These are phyloP conservation scores for Thelephora terrestris DNA, from an alignment of 1,284 basidiomycete species.

Conservation along the genomic window DNA sequence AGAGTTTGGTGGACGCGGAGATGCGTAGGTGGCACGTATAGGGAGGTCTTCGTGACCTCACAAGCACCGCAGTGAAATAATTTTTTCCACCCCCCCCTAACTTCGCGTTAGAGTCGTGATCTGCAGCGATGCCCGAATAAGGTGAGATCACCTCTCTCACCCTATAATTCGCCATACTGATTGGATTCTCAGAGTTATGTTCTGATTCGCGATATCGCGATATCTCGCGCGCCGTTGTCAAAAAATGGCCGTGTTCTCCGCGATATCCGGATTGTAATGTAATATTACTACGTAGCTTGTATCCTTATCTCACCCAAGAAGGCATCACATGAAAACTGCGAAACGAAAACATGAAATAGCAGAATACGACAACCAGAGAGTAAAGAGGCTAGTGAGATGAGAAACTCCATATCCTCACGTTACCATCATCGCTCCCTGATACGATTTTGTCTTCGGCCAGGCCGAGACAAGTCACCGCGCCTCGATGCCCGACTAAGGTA, in stretches of 20 bases:
- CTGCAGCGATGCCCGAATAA: too few species aligned
- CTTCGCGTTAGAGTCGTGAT: neutral
- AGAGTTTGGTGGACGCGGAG: neutral
- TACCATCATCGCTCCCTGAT: slow-evolving; percentile 86
- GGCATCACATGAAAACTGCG: neutral
- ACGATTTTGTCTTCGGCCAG: slow-evolving; percentile 95
- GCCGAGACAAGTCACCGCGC: slow-evolving; percentile 86
- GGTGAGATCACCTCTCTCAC: too few species aligned
- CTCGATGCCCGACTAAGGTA: slow-evolving; percentile 90
- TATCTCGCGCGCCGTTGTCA: neutral
- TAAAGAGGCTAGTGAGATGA: slow-evolving; percentile 4
- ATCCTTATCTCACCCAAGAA: neutral
- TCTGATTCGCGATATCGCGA: too few species aligned
- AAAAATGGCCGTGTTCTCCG: neutral
- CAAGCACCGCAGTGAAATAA: neutral
- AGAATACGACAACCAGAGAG: neutral
- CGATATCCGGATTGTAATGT: neutral
- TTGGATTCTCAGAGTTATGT: too few species aligned
- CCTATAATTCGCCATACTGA: too few species aligned
- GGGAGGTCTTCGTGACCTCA: neutral
- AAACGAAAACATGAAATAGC: neutral
- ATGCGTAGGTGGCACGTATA: neutral
- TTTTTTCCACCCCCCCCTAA: neutral
- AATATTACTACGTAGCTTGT: neutral
- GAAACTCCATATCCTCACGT: slow-evolving; percentile 78